These are phyloP conservation scores for Nitzschia palea DNA, from an alignment of 108 stramenopile species.

Conservation along the genomic window DNA sequence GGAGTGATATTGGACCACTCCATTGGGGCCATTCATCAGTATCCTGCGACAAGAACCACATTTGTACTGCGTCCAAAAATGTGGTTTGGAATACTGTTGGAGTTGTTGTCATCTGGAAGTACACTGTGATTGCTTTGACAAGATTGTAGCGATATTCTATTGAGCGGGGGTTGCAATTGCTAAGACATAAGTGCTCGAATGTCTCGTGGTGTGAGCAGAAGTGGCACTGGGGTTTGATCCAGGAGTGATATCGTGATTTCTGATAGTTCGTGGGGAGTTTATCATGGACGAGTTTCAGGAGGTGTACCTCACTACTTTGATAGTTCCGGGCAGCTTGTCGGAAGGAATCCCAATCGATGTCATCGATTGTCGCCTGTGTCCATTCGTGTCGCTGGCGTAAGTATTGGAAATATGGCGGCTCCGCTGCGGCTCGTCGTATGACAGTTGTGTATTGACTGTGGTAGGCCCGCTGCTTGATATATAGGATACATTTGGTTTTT, in stretches of 20 bases:
- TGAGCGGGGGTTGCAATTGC: not conserved
- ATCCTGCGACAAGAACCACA: too few relatives aligned
- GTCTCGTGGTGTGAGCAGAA: not conserved
- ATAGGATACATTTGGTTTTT: not conserved
- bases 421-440: not conserved
- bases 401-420: not conserved
- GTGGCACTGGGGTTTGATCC: not conserved
- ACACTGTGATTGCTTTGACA: not conserved
- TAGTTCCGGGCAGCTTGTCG: not conserved
- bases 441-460: not conserved
- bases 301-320: not conserved
- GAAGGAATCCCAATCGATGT: not conserved
- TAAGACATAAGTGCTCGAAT: not conserved
- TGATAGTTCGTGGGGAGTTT: not conserved
- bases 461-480: not conserved
- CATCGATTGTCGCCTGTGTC: not conserved
- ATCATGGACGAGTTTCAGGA: not conserved
- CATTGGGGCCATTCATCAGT: too few relatives aligned
- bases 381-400: not conserved
- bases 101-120: too few relatives aligned
- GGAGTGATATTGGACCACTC: too few relatives aligned
- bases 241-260: not conserved
- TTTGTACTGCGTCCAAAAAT: too few relatives aligned
- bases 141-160: not conserved
- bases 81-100: too few relatives aligned